These are phyloP conservation scores for Trichoderma orchidacearum DNA, from an alignment of 495 filamentous ascomycete species.

Conservation along the genomic window DNA sequence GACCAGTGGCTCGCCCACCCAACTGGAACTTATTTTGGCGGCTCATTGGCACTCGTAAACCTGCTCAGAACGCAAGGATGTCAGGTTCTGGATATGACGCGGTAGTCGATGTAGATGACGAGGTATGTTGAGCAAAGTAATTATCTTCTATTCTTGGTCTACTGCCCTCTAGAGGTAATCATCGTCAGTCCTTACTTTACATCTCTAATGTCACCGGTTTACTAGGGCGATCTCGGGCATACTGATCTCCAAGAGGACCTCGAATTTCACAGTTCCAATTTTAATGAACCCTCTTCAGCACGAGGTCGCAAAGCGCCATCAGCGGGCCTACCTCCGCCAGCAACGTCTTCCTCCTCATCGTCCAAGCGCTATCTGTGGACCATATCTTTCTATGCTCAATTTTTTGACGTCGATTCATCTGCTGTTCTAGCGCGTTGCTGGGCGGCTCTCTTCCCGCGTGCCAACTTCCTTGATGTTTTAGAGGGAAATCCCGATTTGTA, in stretches of 20 bases:
- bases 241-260: constrained; percentile 97
- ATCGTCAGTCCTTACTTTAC: too few relatives aligned
- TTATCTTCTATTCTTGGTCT: not conserved
- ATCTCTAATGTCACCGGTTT: too few relatives aligned
- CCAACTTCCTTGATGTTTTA: constrained; percentile 89
- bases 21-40: not conserved
- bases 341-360: constrained; percentile 27
- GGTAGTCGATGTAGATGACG: constrained; percentile 90
- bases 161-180: too few relatives aligned
- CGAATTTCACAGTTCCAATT: constrained; percentile 85
- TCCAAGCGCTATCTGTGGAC: constrained; percentile 86
- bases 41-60: too few relatives aligned
- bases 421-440: constrained; percentile 72
- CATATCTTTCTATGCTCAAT: constrained; percentile 87
- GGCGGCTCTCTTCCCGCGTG: constrained; percentile 72
- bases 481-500: constrained; percentile 98
- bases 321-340: constrained; percentile 49
- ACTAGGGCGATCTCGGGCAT: constrained; percentile 88
- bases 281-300: constrained; percentile 25
- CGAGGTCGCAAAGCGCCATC: constrained; percentile 37
- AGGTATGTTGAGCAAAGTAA: constrained; percentile 36
- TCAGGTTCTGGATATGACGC: constrained; percentile 86
- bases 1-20: too few relatives aligned
- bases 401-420: constrained; percentile 92
- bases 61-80: constrained; percentile 34